Evolutionary conservation across 129 eudicot species (phyloP).

Genomic region (Smallanthus sonchifolius): DNA sequence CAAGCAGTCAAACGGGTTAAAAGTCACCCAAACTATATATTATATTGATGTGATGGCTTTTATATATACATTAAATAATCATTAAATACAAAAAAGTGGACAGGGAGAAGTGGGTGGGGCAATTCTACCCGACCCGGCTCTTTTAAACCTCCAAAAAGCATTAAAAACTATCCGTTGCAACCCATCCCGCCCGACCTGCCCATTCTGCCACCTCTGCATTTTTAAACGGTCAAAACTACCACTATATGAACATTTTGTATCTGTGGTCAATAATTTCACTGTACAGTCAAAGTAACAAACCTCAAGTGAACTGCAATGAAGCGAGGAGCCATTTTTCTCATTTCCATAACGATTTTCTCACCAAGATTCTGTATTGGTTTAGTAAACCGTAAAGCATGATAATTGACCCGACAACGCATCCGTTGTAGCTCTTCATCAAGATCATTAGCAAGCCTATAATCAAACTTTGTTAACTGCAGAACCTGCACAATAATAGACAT

Average conservation of each 20-base stretch:
- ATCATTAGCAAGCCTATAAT: constrained; percentile 90
- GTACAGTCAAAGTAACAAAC: constrained; percentile 29
- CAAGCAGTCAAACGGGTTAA: not conserved
- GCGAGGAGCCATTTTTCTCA: constrained; percentile 82
- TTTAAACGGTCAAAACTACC: not conserved
- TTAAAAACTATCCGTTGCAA: not conserved
- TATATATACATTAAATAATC: not conserved
- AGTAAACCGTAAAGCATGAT: constrained; percentile 86
- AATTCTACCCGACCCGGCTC: no score
- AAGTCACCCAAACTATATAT: not conserved
- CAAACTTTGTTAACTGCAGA: constrained; percentile 90
- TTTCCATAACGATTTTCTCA: constrained; percentile 61
- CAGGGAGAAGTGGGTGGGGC: no score
- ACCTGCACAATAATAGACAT: constrained; percentile 47
- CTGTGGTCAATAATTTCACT: no score
- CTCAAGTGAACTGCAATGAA: constrained; percentile 94
- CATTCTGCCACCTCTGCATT: not conserved
- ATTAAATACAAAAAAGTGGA: not conserved
- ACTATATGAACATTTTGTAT: no score
- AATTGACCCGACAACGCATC: constrained; percentile 92
- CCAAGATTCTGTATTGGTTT: constrained; percentile 74
- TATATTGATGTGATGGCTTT: not conserved
- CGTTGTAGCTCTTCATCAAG: constrained; percentile 81
- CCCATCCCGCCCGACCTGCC: not conserved
- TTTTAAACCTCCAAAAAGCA: not conserved